A percentile compares a stretch with the other conserved stretches of the same genome.
These are phyloP conservation scores for Peterozyma xylosa DNA, from an alignment of 805 yeast species.

Conservation along the genomic window DNA sequence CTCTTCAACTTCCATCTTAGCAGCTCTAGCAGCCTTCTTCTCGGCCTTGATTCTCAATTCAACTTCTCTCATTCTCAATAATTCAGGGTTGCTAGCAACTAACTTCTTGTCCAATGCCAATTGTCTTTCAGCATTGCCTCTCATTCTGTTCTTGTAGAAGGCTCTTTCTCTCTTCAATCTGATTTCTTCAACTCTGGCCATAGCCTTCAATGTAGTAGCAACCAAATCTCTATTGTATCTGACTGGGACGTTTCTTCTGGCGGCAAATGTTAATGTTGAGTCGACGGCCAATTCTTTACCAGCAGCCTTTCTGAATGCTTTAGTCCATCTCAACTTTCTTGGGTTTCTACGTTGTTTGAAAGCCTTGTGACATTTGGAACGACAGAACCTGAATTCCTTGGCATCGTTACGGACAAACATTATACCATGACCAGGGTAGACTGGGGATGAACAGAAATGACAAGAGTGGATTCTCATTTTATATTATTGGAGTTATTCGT, in stretches of 20 bases:
- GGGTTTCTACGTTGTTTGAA: slow-evolving; percentile 99
- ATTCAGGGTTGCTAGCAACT: slow-evolving; percentile 82
- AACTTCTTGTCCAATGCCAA: slow-evolving; percentile 80
- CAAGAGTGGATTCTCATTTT: slow-evolving; percentile 82
- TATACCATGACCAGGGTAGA: slow-evolving; percentile 90
- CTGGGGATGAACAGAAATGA: slow-evolving; percentile 97
- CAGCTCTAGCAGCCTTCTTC: slow-evolving; percentile 55
- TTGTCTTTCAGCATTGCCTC: slow-evolving; percentile 87
- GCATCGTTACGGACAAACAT: slow-evolving; percentile 98
- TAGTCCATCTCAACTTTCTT: slow-evolving; percentile 96
- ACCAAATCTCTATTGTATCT: slow-evolving; percentile 96
- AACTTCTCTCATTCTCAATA: slow-evolving; percentile 88
- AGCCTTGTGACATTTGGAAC: slow-evolving; percentile 95
- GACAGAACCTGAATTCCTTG: slow-evolving; percentile 93
- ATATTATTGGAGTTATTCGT: not conserved
- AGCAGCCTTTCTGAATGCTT: slow-evolving; percentile 98
- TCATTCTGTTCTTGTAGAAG: slow-evolving; percentile 99
- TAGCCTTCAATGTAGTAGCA: slow-evolving; percentile 87
- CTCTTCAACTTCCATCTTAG: slow-evolving; percentile 35
- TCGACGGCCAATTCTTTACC: slow-evolving; percentile 98
- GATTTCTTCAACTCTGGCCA: slow-evolving; percentile 94
- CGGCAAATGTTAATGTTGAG: slow-evolving; percentile 91
- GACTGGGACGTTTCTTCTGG: slow-evolving; percentile 96
- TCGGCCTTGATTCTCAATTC: slow-evolving; percentile 75
- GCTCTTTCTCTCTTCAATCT: slow-evolving; percentile 96